Conservation (phyloP, 1,284 basidiomycete species). For the Trichosporon faecale region DNA sequence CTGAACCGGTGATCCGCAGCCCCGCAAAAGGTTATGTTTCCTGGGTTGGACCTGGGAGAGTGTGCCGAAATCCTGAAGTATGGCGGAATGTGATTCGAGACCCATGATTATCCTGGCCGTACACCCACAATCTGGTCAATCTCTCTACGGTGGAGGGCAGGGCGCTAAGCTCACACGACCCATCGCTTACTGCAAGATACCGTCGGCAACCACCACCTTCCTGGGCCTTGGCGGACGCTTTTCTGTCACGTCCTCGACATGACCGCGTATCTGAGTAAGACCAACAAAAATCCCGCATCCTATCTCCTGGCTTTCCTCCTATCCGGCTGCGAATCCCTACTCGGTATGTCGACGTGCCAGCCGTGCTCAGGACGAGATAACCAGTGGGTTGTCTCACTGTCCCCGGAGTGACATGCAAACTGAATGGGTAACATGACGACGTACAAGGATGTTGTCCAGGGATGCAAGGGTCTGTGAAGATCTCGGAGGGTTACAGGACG, state of each 20-base stretch:
- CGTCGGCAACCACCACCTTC: neutral
- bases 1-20: neutral
- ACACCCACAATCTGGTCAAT: neutral
- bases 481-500: neutral
- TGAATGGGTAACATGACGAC: neutral
- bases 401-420: neutral
- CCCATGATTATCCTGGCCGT: neutral
- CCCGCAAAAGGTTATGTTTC: neutral
- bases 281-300: neutral
- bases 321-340: neutral
- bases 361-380: neutral
- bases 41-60: neutral
- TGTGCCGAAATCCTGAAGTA: neutral
- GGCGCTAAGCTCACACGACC: neutral
- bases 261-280: neutral
- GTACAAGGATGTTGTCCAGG: neutral
- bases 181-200: no score
- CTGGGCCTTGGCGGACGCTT: neutral
- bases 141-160: neutral
- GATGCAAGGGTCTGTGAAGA: neutral
- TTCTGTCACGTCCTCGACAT: neutral
- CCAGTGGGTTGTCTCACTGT: neutral
- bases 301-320: neutral
- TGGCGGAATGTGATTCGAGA: neutral
- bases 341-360: neutral